Conservation (phyloP, 2,329 filamentous ascomycete genomes). For the Nothophoma quercina region DNA sequence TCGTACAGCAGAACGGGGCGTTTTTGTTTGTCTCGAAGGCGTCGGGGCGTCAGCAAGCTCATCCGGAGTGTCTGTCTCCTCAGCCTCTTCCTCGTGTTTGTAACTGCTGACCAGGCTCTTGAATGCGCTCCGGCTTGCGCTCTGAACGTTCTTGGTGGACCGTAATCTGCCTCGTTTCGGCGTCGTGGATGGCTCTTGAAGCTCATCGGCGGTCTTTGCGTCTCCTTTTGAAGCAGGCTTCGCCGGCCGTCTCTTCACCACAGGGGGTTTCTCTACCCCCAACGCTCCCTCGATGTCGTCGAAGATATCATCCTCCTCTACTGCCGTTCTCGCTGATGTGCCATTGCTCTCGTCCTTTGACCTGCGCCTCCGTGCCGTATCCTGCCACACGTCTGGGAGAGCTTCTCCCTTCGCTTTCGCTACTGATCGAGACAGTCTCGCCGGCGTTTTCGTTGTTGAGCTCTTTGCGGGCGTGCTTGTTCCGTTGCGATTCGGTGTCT, state of each 20-base stretch:
- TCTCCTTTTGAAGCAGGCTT: conserved; percentile 14
- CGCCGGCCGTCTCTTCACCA: conserved; percentile 15
- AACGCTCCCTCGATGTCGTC: conserved; percentile 55
- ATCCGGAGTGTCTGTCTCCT: conserved; percentile 29
- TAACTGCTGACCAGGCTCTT: conserved; percentile 20
- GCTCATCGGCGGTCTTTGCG: conserved; percentile 18
- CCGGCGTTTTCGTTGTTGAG: conserved; percentile 31
- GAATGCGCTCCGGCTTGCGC: conserved; percentile 23
- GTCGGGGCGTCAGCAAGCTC: conserved; percentile 25
- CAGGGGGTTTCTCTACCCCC: conserved; percentile 29
- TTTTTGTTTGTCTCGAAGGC: conserved; percentile 25
- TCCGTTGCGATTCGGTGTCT: conserved; percentile 33
- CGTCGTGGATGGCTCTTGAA: conserved; percentile 20
- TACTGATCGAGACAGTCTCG: conserved; percentile 26
- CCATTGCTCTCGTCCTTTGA: conserved; percentile 22
- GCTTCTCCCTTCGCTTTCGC: conserved; percentile 22
- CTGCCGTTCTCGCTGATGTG: conserved; percentile 13
- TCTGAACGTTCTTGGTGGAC: conserved; percentile 25
- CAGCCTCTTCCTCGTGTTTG: conserved; percentile 13
- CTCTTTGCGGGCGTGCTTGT: conserved; percentile 30
- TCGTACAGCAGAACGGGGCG: conserved; percentile 21
- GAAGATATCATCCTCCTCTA: conserved; percentile 47
- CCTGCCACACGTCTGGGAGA: conserved; percentile 16
- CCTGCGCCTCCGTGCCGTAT: conserved; percentile 14
- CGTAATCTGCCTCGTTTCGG: conserved; percentile 30